These are phyloP conservation scores for Debaryomycetaceae sp. DNA, from an alignment of 1,139 yeast species.

Conservation along the genomic window DNA sequence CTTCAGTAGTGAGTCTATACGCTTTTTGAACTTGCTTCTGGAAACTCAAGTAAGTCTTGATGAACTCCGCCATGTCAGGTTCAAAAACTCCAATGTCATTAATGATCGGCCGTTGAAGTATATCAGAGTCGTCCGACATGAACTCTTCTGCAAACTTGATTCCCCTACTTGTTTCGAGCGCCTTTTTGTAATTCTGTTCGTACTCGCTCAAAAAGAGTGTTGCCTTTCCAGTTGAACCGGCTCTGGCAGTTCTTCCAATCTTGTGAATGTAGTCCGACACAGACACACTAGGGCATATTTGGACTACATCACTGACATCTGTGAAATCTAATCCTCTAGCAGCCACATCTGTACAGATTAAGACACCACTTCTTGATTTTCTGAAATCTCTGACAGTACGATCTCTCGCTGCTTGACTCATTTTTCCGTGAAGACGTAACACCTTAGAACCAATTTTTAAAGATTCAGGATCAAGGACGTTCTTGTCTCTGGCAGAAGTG, in stretches of 20 bases:
- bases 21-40: conserved; percentile 24
- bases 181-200: conserved; percentile 48
- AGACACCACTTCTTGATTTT: conserved; percentile 46
- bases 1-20: conserved; percentile 21
- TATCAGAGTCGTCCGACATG: conserved; percentile 9
- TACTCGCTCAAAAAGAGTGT: conserved; percentile 44
- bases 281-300: conserved; percentile 71
- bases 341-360: conserved; percentile 88
- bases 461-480: conserved; percentile 8
- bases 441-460: conserved; percentile 12
- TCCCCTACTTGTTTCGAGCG: conserved; percentile 44
- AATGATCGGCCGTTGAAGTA: conserved; percentile 9
- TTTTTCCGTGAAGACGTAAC: conserved; percentile 63
- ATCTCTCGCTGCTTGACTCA: conserved; percentile 65
- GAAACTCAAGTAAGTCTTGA: conserved; percentile 32
- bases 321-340: conserved; percentile 97
- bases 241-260: conserved; percentile 96
- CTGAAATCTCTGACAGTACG: conserved; percentile 55
- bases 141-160: conserved; percentile 43
- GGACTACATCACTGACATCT: conserved; percentile 76
- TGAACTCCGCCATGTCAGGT: conserved; percentile 13
- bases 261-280: conserved; percentile 83
- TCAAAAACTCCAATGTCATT: conserved; percentile 10
- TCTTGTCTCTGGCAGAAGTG: conserved; percentile 11
- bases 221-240: conserved; percentile 76